phyloP scores from a whole-genome alignment of 352 stramenopile species.

The Globisporangium alternatum region DNA sequence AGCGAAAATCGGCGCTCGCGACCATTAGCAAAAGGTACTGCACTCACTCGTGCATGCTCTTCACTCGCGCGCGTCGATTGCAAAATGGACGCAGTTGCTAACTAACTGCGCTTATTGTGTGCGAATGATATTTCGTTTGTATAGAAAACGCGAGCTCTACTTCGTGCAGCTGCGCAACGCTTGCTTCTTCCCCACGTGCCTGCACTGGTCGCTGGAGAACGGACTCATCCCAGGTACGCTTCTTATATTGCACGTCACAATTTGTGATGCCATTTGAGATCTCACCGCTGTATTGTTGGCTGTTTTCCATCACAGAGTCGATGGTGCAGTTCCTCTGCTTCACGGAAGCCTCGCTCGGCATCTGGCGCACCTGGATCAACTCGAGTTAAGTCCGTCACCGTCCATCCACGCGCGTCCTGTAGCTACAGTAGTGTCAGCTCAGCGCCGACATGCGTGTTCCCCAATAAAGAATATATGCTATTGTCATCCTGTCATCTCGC shows the following conservation, averaged over 20 bases:
- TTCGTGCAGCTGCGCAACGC: slow-evolving; percentile 79
- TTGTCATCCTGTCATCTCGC: background rate
- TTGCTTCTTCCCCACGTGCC: slow-evolving; percentile 74
- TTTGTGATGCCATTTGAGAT: background rate
- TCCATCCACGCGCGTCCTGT: background rate
- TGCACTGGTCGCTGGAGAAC: slow-evolving; percentile 79
- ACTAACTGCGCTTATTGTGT: background rate
- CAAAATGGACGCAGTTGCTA: background rate
- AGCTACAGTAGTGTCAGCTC: background rate
- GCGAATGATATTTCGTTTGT: background rate
- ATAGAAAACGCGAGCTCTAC: slow-evolving; percentile 73
- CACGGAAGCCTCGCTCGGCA: slow-evolving; percentile 53
- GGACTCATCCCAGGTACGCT: slow-evolving; percentile 60
- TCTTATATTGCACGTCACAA: background rate
- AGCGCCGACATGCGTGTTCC: background rate
- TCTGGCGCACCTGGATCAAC: slow-evolving; percentile 77
- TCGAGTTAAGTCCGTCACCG: slow-evolving; percentile 18
- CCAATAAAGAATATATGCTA: background rate
- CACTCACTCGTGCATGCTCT: background rate
- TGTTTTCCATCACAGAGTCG: slow-evolving; percentile 34
- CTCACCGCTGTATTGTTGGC: background rate
- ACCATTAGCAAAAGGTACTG: slow-evolving; percentile 43
- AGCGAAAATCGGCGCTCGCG: slow-evolving; percentile 42
- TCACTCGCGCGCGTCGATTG: too few relatives aligned
- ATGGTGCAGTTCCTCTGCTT: slow-evolving; percentile 75